Evolutionary conservation across 495 filamentous ascomycete species (phyloP).

Genomic region (Penicillium longicatenatum): DNA sequence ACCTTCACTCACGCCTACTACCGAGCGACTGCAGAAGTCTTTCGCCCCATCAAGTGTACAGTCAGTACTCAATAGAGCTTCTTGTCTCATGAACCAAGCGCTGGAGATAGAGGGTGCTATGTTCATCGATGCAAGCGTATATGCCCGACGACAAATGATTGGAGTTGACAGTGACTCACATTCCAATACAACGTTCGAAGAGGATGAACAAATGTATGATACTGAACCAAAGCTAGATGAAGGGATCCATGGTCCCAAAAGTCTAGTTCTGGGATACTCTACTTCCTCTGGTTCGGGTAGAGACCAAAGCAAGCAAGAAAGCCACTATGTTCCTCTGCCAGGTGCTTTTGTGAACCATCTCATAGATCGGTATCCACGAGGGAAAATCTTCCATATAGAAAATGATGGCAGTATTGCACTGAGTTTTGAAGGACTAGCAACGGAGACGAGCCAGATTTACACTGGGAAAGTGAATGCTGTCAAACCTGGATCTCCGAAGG

Average conservation of each 20-base stretch:
- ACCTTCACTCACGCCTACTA: slow-evolving; percentile 24
- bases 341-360: slow-evolving; percentile 46
- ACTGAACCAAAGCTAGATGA: neutral
- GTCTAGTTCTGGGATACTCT: slow-evolving; percentile 24
- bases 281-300: slow-evolving; percentile 19
- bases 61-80: slow-evolving; percentile 23
- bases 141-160: slow-evolving; percentile 24
- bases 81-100: slow-evolving; percentile 27
- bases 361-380: slow-evolving; percentile 54
- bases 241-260: slow-evolving; percentile 17
- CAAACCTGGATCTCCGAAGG: slow-evolving; percentile 8
- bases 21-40: slow-evolving; percentile 23
- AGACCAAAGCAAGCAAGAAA: slow-evolving; percentile 11
- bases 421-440: slow-evolving; percentile 33
- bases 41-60: slow-evolving; percentile 25
- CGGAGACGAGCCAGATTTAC: slow-evolving; percentile 18
- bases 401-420: slow-evolving; percentile 32
- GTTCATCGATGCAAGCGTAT: slow-evolving; percentile 31
- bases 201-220: neutral
- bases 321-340: slow-evolving; percentile 32
- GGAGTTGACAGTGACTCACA: slow-evolving; percentile 8
- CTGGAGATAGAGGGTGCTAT: slow-evolving; percentile 29
- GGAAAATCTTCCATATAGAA: slow-evolving; percentile 61
- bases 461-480: neutral
- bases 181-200: neutral